Evolutionary conservation across 805 yeast species (phyloP), one percentile per base, ranked within the genome.

Genomic region (Pichia exigua): DNA sequence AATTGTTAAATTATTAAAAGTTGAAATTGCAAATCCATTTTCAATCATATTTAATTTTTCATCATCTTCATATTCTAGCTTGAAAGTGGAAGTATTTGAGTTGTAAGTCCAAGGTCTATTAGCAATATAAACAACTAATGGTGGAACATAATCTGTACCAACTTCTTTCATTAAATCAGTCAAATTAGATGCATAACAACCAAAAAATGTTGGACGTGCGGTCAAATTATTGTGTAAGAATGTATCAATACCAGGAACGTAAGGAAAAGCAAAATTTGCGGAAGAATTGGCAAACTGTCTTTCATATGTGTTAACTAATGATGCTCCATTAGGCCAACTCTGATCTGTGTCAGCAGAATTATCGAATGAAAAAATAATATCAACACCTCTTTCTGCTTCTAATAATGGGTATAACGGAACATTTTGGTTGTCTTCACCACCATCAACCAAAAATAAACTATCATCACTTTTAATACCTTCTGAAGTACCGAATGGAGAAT

Each of bases 391-490:
- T 44, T 77, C 76, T 7, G 79, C 78, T 57, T 83, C 85, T 27
- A 85, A 60, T 47, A 87, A 71, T 2, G 92, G 87, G 30, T 75
- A 69, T 40, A 83, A 65, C 0, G 95, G 94, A 18, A 87, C 72
- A 60, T 85, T 85, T 65, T 85, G 89, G 10, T 74, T 51, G 63
- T 86, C 92, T 64, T 83, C 88, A 32, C 94, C 95, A 43, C 95
- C 95, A 62, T 87, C 95, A 30, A 79, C 88, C 53, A 87, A 71
- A 59, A 70, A 76, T 43, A 85, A 69, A 24, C 73, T 65, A 5
- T 71, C 71, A 45, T 74, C 64, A 3, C 67, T 53, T 22, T 67
- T 65, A 49, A 82, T 72, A 20, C 72, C 52, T 1, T 66, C 62
- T 15, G 69, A 61, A 10, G 61, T 66, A 45, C 74, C 73, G 58